Evolutionary conservation across 805 yeast genomes (phyloP).

Genomic region (Priceomyces medius): DNA sequence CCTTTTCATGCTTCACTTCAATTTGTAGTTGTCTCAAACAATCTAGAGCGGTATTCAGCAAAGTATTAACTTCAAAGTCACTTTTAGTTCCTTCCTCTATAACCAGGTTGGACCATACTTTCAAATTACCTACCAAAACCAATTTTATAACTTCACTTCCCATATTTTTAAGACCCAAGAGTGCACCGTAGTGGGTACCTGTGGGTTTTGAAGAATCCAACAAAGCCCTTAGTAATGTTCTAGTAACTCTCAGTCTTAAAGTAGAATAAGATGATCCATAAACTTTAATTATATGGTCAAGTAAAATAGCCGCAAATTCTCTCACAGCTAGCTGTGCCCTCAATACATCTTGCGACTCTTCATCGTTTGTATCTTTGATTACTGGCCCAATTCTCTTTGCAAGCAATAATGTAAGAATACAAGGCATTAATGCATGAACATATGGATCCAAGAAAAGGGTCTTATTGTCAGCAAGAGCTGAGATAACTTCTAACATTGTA

Average conservation of each 20-base stretch:
- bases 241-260: constrained; percentile 86
- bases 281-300: constrained; percentile 72
- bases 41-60: constrained; percentile 50
- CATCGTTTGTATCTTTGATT: constrained; percentile 36
- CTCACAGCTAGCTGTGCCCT: constrained; percentile 60
- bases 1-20: constrained; percentile 25
- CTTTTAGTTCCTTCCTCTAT: constrained; percentile 42
- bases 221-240: constrained; percentile 89
- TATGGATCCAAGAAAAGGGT: constrained; percentile 92
- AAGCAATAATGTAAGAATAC: constrained; percentile 80
- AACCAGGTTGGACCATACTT: constrained; percentile 72
- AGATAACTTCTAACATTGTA: constrained; percentile 86
- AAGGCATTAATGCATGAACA: constrained; percentile 96
- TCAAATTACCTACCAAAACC: constrained; percentile 77
- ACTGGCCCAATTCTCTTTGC: constrained; percentile 82
- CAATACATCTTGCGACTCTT: constrained; percentile 26
- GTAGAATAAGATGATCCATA: constrained; percentile 88
- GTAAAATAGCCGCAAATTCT: constrained; percentile 81
- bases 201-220: constrained; percentile 78
- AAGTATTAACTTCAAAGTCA: constrained; percentile 44
- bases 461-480: constrained; percentile 77
- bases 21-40: constrained; percentile 51
- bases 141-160: constrained; percentile 89
- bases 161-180: constrained; percentile 76
- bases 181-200: constrained; percentile 91